Evolutionary conservation across 2,329 filamentous ascomycete genomes (phyloP).

Genomic region (Diaporthe ilicicola): DNA sequence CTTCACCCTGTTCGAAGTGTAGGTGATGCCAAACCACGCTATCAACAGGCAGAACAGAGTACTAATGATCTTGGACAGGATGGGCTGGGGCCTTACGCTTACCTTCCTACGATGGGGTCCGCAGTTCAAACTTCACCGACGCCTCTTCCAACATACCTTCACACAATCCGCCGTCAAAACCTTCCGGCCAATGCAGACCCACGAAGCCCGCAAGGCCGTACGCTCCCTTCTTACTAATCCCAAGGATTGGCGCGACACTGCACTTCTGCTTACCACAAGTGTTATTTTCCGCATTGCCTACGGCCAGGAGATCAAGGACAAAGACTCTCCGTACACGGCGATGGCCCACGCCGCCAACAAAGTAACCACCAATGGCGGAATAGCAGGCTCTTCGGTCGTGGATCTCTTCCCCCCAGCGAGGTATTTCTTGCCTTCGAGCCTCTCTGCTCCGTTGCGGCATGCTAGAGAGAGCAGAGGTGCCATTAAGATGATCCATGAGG

Average conservation of each 20-base stretch:
- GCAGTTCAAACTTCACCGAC: conserved; percentile 50
- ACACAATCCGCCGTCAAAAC: conserved; percentile 43
- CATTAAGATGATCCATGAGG: conserved; percentile 52
- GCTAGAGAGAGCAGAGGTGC: conserved; percentile 42
- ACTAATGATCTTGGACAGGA: conserved; percentile 35
- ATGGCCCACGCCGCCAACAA: conserved; percentile 38
- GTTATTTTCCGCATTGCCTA: conserved; percentile 40
- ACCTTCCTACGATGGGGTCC: conserved; percentile 52
- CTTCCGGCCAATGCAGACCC: conserved; percentile 45
- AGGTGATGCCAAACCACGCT: conserved; percentile 16
- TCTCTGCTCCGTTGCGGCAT: conserved; percentile 37
- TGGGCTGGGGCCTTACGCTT: conserved; percentile 53
- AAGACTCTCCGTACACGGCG: conserved; percentile 38
- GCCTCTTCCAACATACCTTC: conserved; percentile 51
- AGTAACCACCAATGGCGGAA: conserved; percentile 41
- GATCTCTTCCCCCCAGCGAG: conserved; percentile 57
- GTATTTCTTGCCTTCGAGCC: conserved; percentile 49
- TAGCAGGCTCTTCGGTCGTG: conserved; percentile 49
- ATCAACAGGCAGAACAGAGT: not conserved
- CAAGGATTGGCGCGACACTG: conserved; percentile 37
- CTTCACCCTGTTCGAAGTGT: conserved; percentile 48
- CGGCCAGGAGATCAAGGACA: conserved; percentile 37
- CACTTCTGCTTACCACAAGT: conserved; percentile 39
- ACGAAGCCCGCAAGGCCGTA: conserved; percentile 41
- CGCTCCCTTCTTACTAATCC: conserved; percentile 36